Evolutionary conservation across 345 rosid genomes (phyloP).

Genomic region (Cochlearia excelsa): DNA sequence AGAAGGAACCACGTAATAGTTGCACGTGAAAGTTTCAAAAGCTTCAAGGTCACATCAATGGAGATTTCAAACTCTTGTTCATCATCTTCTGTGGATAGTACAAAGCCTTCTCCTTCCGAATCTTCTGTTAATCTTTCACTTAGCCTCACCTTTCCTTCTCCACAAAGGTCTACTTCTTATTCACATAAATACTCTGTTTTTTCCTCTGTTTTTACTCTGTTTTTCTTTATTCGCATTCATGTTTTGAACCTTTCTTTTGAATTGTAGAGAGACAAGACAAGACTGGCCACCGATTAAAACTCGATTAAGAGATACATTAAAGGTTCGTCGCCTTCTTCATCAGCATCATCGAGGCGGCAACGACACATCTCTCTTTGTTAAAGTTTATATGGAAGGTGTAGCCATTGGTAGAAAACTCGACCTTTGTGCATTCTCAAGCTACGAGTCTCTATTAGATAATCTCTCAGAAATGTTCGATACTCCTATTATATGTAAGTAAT

Average conservation of each 20-base stretch:
- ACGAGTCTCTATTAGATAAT: slow-evolving; percentile 34
- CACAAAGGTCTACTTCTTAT: slow-evolving; percentile 30
- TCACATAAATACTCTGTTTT: slow-evolving; percentile 26
- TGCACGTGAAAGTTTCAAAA: slow-evolving; percentile 13
- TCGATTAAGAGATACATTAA: slow-evolving; percentile 22
- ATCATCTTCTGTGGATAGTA: slow-evolving; percentile 35
- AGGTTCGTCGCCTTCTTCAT: slow-evolving; percentile 29
- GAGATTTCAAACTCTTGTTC: slow-evolving; percentile 28
- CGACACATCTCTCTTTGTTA: slow-evolving; percentile 41
- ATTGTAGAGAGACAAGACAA: slow-evolving; percentile 26
- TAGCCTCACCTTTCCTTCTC: slow-evolving; percentile 35
- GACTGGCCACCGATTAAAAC: slow-evolving; percentile 38
- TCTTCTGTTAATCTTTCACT: slow-evolving; percentile 35
- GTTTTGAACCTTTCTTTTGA: neutral
- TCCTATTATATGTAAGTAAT: slow-evolving; percentile 39
- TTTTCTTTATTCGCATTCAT: neutral
- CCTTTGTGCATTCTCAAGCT: slow-evolving; percentile 46
- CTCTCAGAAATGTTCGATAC: slow-evolving; percentile 44
- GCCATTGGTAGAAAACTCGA: slow-evolving; percentile 68
- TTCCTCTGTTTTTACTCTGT: neutral
- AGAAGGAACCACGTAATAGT: slow-evolving; percentile 23
- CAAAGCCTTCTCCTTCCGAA: slow-evolving; percentile 30
- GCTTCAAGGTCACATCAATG: slow-evolving; percentile 31
- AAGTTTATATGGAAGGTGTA: slow-evolving; percentile 68
- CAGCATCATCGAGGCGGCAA: neutral